A percentile compares a stretch with the other conserved stretches of the same genome.
These are phyloP conservation scores for Diaporthe ilicicola DNA, from an alignment of 2,329 filamentous ascomycete species.

Conservation along the genomic window DNA sequence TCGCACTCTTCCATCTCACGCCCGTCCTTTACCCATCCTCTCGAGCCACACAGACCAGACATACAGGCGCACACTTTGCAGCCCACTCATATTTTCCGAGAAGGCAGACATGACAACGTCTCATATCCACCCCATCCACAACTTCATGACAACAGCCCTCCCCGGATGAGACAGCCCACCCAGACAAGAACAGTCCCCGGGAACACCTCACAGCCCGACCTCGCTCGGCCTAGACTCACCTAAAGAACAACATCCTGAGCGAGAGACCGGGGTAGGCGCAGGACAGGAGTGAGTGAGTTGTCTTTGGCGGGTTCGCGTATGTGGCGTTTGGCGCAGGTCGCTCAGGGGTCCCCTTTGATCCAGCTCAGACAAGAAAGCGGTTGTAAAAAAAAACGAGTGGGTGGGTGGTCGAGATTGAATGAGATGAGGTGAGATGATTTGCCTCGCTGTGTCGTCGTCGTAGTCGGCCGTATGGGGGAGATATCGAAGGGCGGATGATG, in stretches of 20 bases:
- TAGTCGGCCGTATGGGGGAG: too few relatives aligned
- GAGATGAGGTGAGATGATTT: too few relatives aligned
- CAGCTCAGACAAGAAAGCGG: too few relatives aligned
- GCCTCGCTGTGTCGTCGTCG: too few relatives aligned
- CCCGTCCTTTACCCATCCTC: neutral
- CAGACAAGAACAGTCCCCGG: too few relatives aligned
- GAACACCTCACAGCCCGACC: neutral
- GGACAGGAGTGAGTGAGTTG: neutral
- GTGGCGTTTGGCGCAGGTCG: too few relatives aligned
- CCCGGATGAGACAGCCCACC: neutral
- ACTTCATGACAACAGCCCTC: neutral
- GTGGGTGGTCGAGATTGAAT: too few relatives aligned
- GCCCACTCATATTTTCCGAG: neutral
- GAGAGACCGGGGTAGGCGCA: neutral
- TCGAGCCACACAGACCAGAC: neutral
- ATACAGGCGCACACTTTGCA: neutral
- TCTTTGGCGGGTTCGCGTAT: neutral
- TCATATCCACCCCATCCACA: neutral
- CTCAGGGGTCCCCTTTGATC: neutral
- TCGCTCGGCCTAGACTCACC: too few relatives aligned
- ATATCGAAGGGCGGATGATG: too few relatives aligned
- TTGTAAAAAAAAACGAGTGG: too few relatives aligned
- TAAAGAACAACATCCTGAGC: slow-evolving; percentile 55
- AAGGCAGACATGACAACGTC: neutral
- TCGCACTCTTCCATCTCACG: neutral